Conservation (phyloP, 2,329 filamentous ascomycete species). For the Polytolypa hystricis region DNA sequence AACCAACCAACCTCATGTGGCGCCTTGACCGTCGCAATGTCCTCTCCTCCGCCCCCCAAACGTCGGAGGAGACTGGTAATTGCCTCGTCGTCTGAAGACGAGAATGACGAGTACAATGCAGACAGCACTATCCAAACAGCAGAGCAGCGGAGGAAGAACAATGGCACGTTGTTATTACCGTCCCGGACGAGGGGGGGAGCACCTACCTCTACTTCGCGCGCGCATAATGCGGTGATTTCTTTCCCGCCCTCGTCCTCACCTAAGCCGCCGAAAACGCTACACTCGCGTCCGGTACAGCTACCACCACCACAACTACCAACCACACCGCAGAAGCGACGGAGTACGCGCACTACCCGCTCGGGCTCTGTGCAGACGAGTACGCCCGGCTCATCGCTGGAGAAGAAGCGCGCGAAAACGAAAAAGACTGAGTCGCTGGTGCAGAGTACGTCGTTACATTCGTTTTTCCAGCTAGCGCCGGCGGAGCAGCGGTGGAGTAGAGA, state of each 20-base stretch:
- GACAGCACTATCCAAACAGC: not conserved
- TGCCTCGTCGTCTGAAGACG: conserved; percentile 20
- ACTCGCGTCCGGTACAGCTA: not conserved
- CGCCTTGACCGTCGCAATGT: conserved; percentile 20
- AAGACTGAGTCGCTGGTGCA: conserved; percentile 13
- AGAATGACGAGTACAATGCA: conserved; percentile 5
- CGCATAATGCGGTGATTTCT: not conserved
- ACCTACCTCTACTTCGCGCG: not conserved
- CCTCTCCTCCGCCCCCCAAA: conserved; percentile 23
- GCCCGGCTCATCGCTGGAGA: conserved; percentile 24
- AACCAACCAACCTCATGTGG: too few species aligned
- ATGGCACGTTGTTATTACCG: not conserved
- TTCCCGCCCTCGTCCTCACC: not conserved
- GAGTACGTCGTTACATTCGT: conserved; percentile 29
- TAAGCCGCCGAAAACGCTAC: not conserved
- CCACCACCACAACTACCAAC: too few species aligned
- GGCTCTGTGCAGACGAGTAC: conserved; percentile 9
- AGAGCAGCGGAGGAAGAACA: not conserved
- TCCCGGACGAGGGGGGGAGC: not conserved
- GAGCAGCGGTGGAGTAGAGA: conserved; percentile 29
- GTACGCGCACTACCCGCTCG: too few species aligned
- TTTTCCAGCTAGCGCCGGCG: conserved; percentile 30
- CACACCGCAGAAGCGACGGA: not conserved
- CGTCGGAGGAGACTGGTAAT: conserved; percentile 25
- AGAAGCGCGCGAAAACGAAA: conserved; percentile 9